Percentiles rank a stretch among this genome's conserved stretches.
These are phyloP conservation scores for Aspergillus brasiliensis DNA, from an alignment of 2,329 filamentous ascomycete species.

Conservation along the genomic window DNA sequence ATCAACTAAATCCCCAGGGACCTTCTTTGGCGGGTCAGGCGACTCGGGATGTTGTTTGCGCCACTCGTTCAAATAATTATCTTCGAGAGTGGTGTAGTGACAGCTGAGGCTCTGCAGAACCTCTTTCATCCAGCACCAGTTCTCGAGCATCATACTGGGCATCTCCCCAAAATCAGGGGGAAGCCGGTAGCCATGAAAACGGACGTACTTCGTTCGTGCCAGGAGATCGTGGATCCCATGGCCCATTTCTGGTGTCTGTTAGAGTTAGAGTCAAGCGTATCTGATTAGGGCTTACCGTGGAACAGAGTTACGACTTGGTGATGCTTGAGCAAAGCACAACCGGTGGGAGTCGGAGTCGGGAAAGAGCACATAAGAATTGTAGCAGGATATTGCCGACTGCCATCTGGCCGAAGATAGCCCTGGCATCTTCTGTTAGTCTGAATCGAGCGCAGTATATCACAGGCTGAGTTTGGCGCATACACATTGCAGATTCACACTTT, in stretches of 20 bases:
- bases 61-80: background rate
- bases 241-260: background rate
- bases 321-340: background rate
- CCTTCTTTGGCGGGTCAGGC: background rate
- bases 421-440: background rate
- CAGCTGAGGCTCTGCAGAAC: background rate
- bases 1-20: background rate
- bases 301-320: background rate
- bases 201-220: background rate
- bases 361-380: background rate
- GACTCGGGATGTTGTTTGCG: background rate
- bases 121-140: background rate
- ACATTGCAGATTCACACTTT: background rate
- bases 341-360: background rate
- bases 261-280: background rate
- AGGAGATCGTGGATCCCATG: background rate
- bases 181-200: background rate
- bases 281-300: background rate
- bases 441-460: rapidly evolving
- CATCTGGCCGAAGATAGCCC: background rate
- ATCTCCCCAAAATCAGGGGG: background rate
- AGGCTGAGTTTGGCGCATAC: background rate
- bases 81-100: background rate
- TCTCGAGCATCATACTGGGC: background rate
- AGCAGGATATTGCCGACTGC: background rate